Evolutionary conservation across 2,329 filamentous ascomycete genomes (phyloP).

Genomic region (Alternaria alternata): DNA sequence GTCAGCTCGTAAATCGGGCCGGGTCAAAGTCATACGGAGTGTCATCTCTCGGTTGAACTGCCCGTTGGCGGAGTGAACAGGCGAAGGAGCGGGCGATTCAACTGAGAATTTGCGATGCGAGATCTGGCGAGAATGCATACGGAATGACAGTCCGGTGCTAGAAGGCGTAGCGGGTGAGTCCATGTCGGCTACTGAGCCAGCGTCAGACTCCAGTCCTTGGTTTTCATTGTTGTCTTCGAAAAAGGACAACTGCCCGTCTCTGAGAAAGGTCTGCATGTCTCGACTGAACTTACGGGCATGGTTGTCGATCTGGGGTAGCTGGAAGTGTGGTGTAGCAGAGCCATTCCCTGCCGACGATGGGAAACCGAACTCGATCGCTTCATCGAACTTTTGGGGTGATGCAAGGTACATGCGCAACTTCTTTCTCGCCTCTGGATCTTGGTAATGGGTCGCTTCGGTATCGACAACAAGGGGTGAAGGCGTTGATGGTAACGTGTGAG

Average conservation of each 20-base stretch:
- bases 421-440: conserved; percentile 85
- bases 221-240: conserved; percentile 47
- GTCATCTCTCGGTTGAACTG: conserved; percentile 83
- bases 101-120: conserved; percentile 46
- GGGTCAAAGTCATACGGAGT: conserved; percentile 90
- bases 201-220: conserved; percentile 43
- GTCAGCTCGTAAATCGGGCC: conserved; percentile 81
- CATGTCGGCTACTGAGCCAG: conserved; percentile 44
- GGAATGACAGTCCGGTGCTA: conserved; percentile 46
- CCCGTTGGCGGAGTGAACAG: conserved; percentile 30
- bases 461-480: conserved; percentile 58
- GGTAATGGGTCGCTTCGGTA: conserved; percentile 80
- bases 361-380: conserved; percentile 93
- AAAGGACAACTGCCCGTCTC: conserved; percentile 62
- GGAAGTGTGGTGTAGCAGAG: conserved; percentile 32
- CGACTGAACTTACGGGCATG: conserved; percentile 56
- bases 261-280: conserved; percentile 65
- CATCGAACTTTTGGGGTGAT: conserved; percentile 93
- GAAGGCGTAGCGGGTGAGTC: conserved; percentile 50
- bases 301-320: conserved; percentile 45
- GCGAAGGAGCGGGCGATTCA: conserved; percentile 39
- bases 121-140: conserved; percentile 39
- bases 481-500: conserved; percentile 39
- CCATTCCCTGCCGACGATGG: conserved; percentile 61
- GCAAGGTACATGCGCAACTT: conserved; percentile 87